Conservation (phyloP, 352 stramenopile species). For the Pythium rishiriense region DNA sequence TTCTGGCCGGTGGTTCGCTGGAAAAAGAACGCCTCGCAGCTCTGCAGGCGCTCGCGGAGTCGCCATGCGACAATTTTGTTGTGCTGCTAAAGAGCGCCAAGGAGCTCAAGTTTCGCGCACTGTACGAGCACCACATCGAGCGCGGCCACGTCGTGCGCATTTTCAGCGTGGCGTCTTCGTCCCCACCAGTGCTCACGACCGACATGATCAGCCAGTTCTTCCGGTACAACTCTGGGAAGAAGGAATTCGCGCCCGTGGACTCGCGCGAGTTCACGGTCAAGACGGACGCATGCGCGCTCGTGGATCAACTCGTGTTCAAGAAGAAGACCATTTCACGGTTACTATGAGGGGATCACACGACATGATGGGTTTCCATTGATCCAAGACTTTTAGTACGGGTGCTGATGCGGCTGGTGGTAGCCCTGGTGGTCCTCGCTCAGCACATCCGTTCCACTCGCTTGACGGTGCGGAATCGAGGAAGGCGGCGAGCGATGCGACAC, state of each 20-base stretch:
- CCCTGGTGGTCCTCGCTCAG: not conserved
- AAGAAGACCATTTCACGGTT: slow-evolving; percentile 29
- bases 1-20: slow-evolving; percentile 63
- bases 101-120: slow-evolving; percentile 70
- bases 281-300: slow-evolving; percentile 70
- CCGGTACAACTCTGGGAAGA: slow-evolving; percentile 85
- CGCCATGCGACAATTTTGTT: slow-evolving; percentile 66
- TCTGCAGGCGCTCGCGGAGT: slow-evolving; percentile 43
- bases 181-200: slow-evolving; percentile 32
- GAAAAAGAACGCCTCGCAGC: slow-evolving; percentile 54
- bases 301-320: slow-evolving; percentile 54
- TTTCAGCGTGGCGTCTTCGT: slow-evolving; percentile 37
- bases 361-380: not conserved
- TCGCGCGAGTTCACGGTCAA: slow-evolving; percentile 71
- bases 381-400: slow-evolving; percentile 1
- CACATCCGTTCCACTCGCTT: no score
- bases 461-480: not conserved
- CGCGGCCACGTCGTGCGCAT: slow-evolving; percentile 41
- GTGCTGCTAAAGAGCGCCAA: slow-evolving; percentile 73
- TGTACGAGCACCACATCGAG: slow-evolving; percentile 70
- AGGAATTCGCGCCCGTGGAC: slow-evolving; percentile 66
- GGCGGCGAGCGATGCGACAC: not conserved
- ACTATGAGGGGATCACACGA: slow-evolving; percentile 1
- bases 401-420: not conserved
- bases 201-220: slow-evolving; percentile 72